Base-by-base conservation (phyloP, 495 filamentous ascomycete genomes). In the Usnea hakonensis region DNA sequence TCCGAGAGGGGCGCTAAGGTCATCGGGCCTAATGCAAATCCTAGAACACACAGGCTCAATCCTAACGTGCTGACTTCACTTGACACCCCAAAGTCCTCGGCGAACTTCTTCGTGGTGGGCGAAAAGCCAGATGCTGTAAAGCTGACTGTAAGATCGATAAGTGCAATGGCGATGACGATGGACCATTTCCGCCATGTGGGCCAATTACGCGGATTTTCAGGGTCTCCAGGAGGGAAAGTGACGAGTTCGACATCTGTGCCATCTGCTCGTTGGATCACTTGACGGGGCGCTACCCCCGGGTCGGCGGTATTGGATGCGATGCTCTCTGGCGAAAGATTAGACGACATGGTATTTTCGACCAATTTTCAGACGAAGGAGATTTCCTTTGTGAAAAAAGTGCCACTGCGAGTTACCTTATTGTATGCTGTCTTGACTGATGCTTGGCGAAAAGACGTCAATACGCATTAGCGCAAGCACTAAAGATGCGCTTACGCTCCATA, bases 201-300 rank as follows among this genome's bases (percentile, higher is more conserved):
- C 78, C 78, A 82, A 61, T 77, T 74, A 2, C 78, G 73, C 28
- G 79, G 79, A 60, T 79, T 78, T 35, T 74, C 73, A 2, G 63
- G 64, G 40, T 81, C 79, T 10, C 70, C 65, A 0, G 67, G 63
- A 5, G 62, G 63, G 56, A 78, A 82, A 1, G 67, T 72, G 23
- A 77, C 68, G 35, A 71, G 55, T n/a, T 68, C 66, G 32, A 68
- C 63, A 26, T 65, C 58, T 50, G 58, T 65, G 11, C 66, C 63
- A 40, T 65, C 63, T 28, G 41, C 32, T 55, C 53, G 53, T 37
- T 55, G 64, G 30, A 68, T 5, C 2, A 16, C 40, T 46, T 46
- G 63, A 11, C 59, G 58, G 38, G 63, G 37, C 32, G 62, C 53
- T 33, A 44, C 57, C 23, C 58, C 62, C n/a, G 50, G 57, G 5